Percentiles rank a stretch among this genome's conserved stretches.
Evolutionary conservation across 306 rosid genomes (phyloP).

Genomic region (Vigna radiata): DNA sequence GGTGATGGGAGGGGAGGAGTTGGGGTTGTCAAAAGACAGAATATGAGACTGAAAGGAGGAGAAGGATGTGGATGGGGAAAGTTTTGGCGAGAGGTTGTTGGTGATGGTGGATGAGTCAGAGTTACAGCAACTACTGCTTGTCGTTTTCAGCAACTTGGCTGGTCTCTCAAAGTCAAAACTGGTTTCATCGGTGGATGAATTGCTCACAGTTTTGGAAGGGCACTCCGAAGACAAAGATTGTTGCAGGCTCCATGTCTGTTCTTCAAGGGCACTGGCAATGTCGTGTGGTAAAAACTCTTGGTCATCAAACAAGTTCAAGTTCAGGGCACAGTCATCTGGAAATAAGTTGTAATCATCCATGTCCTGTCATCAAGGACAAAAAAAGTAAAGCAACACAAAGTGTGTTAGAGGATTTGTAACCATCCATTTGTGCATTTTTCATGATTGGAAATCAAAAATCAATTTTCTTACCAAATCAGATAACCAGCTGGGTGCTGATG

Average conservation of each 20-base stretch:
- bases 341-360: slow-evolving; percentile 56
- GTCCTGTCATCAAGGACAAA: slow-evolving; percentile 39
- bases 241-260: slow-evolving; percentile 37
- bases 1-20: slow-evolving; percentile 29
- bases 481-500: slow-evolving; percentile 53
- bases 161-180: slow-evolving; percentile 50
- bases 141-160: slow-evolving; percentile 26
- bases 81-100: slow-evolving; percentile 33
- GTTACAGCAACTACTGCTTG: slow-evolving; percentile 14
- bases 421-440: background rate
- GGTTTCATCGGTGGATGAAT: slow-evolving; percentile 48
- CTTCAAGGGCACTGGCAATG: slow-evolving; percentile 43
- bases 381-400: background rate
- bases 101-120: slow-evolving; percentile 38
- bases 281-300: slow-evolving; percentile 48
- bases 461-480: slow-evolving; percentile 62
- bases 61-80: slow-evolving; percentile 55
- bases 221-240: slow-evolving; percentile 54
- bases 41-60: slow-evolving; percentile 54
- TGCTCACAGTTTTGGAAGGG: slow-evolving; percentile 45
- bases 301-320: slow-evolving; percentile 44
- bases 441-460: background rate
- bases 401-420: background rate
- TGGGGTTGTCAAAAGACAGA: slow-evolving; percentile 64
- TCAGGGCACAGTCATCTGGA: slow-evolving; percentile 43